Percentiles rank a stretch among this genome's conserved stretches.
phyloP scores from a whole-genome alignment of 2,329 filamentous ascomycete genomes.

The Fusarium sp. region DNA sequence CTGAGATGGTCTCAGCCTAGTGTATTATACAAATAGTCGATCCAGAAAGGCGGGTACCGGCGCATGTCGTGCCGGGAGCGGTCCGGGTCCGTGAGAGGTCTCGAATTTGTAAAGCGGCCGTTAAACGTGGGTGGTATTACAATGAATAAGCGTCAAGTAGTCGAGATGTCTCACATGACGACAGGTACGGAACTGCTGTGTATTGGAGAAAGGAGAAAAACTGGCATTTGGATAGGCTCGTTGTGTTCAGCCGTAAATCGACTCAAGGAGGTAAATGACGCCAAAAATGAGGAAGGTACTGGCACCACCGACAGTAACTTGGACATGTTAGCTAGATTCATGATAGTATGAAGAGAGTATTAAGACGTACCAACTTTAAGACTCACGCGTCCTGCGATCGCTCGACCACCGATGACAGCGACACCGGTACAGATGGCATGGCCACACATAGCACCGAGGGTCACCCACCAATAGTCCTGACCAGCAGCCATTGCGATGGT shows the following conservation, averaged over 20 bases:
- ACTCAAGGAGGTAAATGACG: constrained; percentile 90
- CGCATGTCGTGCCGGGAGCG: constrained; percentile 1
- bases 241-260: constrained; percentile 68
- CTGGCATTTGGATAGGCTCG: constrained; percentile 13
- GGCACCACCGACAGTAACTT: constrained; percentile 94
- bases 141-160: constrained; percentile 39
- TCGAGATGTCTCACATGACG: constrained; percentile 30
- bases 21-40: constrained; percentile 37
- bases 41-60: not conserved
- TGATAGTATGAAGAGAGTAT: not conserved
- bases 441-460: constrained; percentile 86
- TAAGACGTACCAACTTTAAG: constrained; percentile 89
- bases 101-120: constrained; percentile 28
- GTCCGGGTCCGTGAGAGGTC: constrained; percentile 11
- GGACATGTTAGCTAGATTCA: constrained; percentile 41
- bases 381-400: constrained; percentile 94
- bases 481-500: constrained; percentile 99
- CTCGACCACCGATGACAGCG: constrained; percentile 91
- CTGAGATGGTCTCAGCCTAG: constrained; percentile 33
- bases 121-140: constrained; percentile 39
- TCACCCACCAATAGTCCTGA: constrained; percentile 99
- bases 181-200: constrained; percentile 26
- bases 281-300: constrained; percentile 92
- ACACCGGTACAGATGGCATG: constrained; percentile 92
- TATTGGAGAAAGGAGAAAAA: constrained; percentile 25